Conservation (phyloP, 2,329 filamentous ascomycete genomes). For the Ascochyta pisi region DNA sequence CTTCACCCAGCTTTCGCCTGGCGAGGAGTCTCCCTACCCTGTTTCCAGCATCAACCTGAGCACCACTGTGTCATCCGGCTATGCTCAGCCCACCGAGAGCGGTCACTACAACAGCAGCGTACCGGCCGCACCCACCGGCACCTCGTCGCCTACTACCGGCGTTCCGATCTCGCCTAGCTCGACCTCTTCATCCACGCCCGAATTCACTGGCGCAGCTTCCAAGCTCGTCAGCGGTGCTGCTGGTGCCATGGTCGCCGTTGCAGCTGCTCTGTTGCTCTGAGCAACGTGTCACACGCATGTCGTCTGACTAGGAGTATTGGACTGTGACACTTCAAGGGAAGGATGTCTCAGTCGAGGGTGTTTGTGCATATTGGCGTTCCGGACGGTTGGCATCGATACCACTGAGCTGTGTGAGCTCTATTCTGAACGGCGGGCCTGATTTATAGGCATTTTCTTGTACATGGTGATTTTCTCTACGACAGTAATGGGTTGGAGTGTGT, state of each 20-base stretch:
- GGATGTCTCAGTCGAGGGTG: not conserved
- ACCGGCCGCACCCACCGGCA: conserved; percentile 12
- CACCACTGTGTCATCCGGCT: conserved; percentile 18
- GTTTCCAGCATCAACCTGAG: conserved; percentile 21
- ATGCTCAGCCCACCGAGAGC: conserved; percentile 23
- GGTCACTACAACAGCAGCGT: conserved; percentile 20
- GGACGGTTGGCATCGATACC: conserved; percentile 28
- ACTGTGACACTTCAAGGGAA: not conserved
- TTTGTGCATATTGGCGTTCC: conserved; percentile 26
- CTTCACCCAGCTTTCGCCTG: conserved; percentile 63
- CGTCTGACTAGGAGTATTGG: not conserved
- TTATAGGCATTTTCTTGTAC: conserved; percentile 22
- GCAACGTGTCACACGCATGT: conserved; percentile 5
- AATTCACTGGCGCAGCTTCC: conserved; percentile 28
- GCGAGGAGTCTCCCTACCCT: conserved; percentile 50
- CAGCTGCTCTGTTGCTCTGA: conserved; percentile 36
- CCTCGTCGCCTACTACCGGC: conserved; percentile 15
- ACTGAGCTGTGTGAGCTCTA: conserved; percentile 6
- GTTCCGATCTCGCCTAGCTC: conserved; percentile 23
- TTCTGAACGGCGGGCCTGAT: conserved; percentile 8
- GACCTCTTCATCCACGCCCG: conserved; percentile 17
- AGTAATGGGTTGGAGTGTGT: not conserved
- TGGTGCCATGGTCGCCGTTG: conserved; percentile 30
- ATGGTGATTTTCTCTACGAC: conserved; percentile 11
- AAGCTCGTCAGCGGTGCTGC: conserved; percentile 32